A percentile compares a stretch with the other conserved stretches of the same genome.
Evolutionary conservation across 2,329 filamentous ascomycete species (phyloP).

Genomic region (Teratosphaeria destructans): DNA sequence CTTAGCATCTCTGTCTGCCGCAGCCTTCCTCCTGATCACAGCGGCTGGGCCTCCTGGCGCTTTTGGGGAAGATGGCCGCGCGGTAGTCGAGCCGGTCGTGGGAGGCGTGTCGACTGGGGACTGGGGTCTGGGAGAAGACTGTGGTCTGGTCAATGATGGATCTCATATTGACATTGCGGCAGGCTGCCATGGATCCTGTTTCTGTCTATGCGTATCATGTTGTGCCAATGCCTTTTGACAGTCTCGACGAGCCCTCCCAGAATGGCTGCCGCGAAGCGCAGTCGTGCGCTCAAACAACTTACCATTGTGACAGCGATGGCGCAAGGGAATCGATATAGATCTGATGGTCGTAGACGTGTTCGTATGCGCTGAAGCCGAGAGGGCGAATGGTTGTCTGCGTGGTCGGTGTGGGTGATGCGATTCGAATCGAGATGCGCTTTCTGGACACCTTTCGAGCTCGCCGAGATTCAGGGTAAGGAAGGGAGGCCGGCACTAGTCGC

Average conservation of each 20-base stretch:
- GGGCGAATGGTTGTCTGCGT: neutral
- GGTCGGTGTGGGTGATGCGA: neutral
- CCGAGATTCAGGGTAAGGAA: neutral
- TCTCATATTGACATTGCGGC: neutral
- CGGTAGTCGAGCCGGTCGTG: constrained; percentile 58
- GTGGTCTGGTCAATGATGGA: neutral
- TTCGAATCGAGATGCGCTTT: neutral
- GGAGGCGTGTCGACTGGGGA: constrained; percentile 40
- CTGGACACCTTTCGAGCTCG: neutral
- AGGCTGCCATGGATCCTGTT: neutral
- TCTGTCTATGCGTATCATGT: neutral
- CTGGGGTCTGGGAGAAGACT: constrained; percentile 27
- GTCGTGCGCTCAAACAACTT: neutral
- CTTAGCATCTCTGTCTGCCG: constrained; percentile 95
- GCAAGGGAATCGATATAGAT: neutral
- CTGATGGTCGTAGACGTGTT: neutral
- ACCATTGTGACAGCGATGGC: neutral
- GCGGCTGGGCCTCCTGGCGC: constrained; percentile 90
- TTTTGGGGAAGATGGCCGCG: constrained; percentile 74
- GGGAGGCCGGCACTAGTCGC: neutral
- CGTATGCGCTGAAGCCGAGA: neutral
- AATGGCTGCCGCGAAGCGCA: neutral
- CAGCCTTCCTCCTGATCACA: constrained; percentile 87
- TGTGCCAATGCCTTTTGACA: neutral
- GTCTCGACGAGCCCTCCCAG: neutral